Percentiles rank a stretch among this genome's conserved stretches.
phyloP scores from a whole-genome alignment of 1,284 basidiomycete genomes.

The Fomitopsis betulina region DNA sequence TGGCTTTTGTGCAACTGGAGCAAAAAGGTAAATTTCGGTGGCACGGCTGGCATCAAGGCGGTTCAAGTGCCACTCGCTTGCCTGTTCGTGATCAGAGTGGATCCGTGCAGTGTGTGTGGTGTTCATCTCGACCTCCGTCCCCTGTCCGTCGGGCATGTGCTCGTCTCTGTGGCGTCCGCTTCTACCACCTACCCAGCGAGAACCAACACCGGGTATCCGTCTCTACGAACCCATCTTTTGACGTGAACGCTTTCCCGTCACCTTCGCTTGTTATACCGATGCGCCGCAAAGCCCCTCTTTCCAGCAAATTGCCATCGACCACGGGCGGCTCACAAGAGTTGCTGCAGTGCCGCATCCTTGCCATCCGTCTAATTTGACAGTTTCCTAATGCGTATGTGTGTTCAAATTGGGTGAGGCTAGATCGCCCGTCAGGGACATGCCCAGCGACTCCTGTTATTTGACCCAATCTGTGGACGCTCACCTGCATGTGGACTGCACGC shows the following conservation, averaged over 20 bases:
- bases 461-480: background rate
- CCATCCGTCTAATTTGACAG: background rate
- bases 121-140: background rate
- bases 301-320: background rate
- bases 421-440: background rate
- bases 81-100: background rate
- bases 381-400: background rate
- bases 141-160: background rate
- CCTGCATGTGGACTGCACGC: background rate
- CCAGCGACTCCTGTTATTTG: background rate
- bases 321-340: too few species aligned
- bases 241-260: conserved; percentile 1
- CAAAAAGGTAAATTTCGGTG: conserved; percentile 2
- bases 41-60: background rate
- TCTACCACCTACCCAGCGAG: background rate
- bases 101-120: conserved; percentile 2
- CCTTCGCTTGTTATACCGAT: background rate
- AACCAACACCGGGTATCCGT: conserved; percentile 1
- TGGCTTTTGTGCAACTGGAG: conserved; percentile 4
- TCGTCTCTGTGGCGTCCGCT: conserved; percentile 1
- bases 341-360: background rate
- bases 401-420: background rate
- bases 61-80: conserved; percentile 7
- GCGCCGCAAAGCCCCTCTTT: background rate
- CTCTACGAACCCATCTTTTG: background rate